Evolutionary conservation across 352 stramenopile genomes (phyloP).

Genomic region (Pythium pyrilobum): DNA sequence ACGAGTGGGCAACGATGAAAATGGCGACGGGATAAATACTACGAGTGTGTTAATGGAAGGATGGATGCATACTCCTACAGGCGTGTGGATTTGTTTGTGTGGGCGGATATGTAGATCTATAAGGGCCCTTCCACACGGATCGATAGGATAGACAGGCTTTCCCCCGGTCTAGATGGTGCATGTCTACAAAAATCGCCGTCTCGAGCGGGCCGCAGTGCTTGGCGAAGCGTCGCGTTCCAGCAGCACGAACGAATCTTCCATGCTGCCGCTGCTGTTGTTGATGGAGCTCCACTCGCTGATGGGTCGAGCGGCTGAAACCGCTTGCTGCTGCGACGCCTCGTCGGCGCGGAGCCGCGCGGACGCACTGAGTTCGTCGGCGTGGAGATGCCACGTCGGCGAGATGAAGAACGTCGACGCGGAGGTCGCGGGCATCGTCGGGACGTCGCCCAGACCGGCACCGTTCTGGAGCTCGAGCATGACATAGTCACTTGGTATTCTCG

Average conservation of each 20-base stretch:
- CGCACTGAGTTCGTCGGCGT: conserved; percentile 72
- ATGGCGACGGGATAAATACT: no score
- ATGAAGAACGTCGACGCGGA: conserved; percentile 74
- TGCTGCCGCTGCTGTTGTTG: conserved; percentile 14
- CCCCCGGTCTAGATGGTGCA: no score
- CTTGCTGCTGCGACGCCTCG: not conserved
- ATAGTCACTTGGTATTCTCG: conserved; percentile 60
- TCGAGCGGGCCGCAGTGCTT: conserved; percentile 4
- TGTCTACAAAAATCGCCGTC: conserved; percentile 20
- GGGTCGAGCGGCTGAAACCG: not conserved
- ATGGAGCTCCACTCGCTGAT: conserved; percentile 14
- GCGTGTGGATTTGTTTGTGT: no score
- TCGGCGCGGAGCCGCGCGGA: conserved; percentile 37
- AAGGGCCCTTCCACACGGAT: no score
- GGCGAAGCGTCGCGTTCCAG: conserved; percentile 29
- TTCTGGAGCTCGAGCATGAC: conserved; percentile 80
- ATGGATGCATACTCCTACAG: no score
- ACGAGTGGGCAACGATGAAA: no score
- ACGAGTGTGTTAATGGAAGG: no score
- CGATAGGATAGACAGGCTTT: no score
- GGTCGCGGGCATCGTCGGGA: conserved; percentile 13
- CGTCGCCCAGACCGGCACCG: conserved; percentile 42
- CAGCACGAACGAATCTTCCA: conserved; percentile 76
- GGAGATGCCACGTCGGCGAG: conserved; percentile 70
- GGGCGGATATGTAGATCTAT: no score